Percentiles rank a stretch among this genome's conserved stretches.
These are phyloP conservation scores for Corymbia citriodora DNA, from an alignment of 441 rosid genomes.

Conservation along the genomic window DNA sequence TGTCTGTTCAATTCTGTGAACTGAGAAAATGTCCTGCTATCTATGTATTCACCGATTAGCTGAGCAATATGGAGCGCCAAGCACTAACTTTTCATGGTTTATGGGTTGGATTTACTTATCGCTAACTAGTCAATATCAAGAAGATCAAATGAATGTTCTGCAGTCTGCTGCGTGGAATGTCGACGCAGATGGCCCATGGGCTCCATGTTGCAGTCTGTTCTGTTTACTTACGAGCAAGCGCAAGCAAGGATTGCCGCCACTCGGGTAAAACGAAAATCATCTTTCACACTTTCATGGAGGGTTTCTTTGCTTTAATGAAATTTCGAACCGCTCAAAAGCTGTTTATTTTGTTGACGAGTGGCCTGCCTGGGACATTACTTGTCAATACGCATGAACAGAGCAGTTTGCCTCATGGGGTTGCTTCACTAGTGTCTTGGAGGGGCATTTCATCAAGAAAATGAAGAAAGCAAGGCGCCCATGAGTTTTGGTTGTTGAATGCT, in stretches of 20 bases:
- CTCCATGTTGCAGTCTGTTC: not conserved
- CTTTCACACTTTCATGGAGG: not conserved
- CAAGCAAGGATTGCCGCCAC: not conserved
- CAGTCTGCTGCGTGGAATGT: not conserved
- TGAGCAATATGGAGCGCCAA: not conserved
- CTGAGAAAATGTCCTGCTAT: not conserved
- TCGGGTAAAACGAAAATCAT: not conserved
- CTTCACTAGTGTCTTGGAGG: not conserved
- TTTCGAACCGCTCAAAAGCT: not conserved
- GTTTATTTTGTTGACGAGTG: not conserved
- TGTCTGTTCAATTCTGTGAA: not conserved
- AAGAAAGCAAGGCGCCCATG: not conserved
- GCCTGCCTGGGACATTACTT: not conserved
- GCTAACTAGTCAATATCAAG: not conserved
- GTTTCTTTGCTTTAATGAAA: not conserved
- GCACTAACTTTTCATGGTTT: not conserved
- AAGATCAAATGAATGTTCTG: not conserved
- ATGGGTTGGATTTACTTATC: not conserved
- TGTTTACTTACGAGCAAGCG: not conserved
- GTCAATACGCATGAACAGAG: not conserved
- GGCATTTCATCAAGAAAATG: not conserved
- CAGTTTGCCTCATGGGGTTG: not conserved
- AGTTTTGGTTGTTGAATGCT: not conserved
- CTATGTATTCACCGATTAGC: not conserved
- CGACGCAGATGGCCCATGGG: not conserved